Evolutionary conservation across 1,284 basidiomycete species (phyloP), one percentile per base, ranked within the genome.

Genomic region (Leccinum solheimii): DNA sequence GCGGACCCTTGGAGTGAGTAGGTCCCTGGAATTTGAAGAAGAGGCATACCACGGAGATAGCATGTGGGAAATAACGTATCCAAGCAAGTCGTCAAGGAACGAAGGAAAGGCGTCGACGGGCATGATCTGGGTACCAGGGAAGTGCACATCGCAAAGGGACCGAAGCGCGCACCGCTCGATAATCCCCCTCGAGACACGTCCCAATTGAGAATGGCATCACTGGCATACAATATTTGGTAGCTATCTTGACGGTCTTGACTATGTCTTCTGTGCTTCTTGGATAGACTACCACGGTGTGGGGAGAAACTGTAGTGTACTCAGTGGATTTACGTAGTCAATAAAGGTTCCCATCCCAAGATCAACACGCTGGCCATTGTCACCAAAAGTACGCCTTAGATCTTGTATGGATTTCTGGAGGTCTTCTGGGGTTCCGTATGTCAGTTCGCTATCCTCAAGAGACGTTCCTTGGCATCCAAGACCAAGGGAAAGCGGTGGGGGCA

Each of bases 1-100:
- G 88, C 85, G 0, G 88, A 86, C 66, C 92, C 88, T 10, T 80
- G 71, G 63, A 93, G 82, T 4, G 88, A 1, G 87, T 84, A 26
- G 83, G 80, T 4, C 91, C 92, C 73, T 94, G 92, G 72, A 96
- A 88, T 75, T 96, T 96, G 83, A 96, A 89, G 80, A 94, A 95
- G 13, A 96, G 80, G 34, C 84, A 85, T 19, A 43, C n/a, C n/a
- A 43, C 40, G 40, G 40, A 43, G 40, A 19, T 43, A 43, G 40
- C 40, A n/a, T n/a, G 16, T 40, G 38, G n/a, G 38, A 40, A 40
- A 40, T 19, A 43, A 43, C 4, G 40, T n/a, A n/a, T 43, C n/a
- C n/a, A 43, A 43, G n/a, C 40, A 10, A 5, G n/a, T 43, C 40
- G 10, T 43, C n/a, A 43, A 43, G 40, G n/a, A 43, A 19, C 4